phyloP scores from a whole-genome alignment of 192 early-diverging fungal genomes.

The Coemansia sp. region DNA sequence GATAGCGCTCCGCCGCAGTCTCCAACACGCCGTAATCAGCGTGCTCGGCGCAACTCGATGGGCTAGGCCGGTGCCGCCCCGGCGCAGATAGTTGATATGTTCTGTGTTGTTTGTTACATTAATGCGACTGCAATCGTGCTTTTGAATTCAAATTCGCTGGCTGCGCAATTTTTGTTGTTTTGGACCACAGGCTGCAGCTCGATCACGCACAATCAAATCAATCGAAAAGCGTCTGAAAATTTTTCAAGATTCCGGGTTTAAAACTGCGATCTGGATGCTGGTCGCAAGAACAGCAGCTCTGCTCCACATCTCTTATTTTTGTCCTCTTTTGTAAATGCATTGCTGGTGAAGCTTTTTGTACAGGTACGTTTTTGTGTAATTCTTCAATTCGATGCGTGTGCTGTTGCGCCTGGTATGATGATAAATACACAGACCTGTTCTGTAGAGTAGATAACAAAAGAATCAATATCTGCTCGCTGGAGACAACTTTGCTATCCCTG shows the following conservation, averaged over 20 bases:
- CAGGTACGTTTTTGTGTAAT: slow-evolving; percentile 10
- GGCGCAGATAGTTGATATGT: neutral
- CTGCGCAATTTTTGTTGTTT: neutral
- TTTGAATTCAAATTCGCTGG: neutral
- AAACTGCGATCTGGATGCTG: neutral
- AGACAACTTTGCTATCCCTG: slow-evolving; percentile 37
- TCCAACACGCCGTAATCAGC: neutral
- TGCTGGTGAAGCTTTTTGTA: neutral
- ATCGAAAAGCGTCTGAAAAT: neutral
- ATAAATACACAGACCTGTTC: slow-evolving; percentile 52
- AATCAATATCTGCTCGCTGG: slow-evolving; percentile 37
- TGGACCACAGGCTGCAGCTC: neutral
- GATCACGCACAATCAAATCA: neutral
- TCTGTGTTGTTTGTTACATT: no score
- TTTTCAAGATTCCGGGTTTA: neutral
- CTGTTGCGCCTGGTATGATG: slow-evolving; percentile 22
- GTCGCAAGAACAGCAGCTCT: neutral
- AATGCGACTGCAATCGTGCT: neutral
- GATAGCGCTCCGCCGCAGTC: neutral
- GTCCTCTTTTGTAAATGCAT: neutral
- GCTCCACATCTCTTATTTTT: neutral
- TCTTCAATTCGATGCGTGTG: neutral
- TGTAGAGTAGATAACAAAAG: slow-evolving; percentile 37
- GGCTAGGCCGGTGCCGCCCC: neutral
- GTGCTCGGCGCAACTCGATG: slow-evolving; percentile 32